Conservation (phyloP, 2,329 filamentous ascomycete species). For the Teratosphaeria gauchensis region DNA sequence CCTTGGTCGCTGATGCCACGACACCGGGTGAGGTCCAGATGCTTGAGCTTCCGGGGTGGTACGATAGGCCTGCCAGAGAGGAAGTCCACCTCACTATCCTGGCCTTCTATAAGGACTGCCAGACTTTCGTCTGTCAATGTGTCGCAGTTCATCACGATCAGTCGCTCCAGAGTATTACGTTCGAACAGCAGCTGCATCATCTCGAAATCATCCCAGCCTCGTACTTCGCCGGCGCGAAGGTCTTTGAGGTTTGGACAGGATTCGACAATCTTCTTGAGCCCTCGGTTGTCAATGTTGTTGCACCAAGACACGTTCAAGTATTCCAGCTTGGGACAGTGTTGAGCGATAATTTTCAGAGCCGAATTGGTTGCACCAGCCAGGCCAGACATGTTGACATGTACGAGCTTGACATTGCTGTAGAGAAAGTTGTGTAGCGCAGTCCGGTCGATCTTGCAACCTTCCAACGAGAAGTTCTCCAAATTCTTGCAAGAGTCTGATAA, state of each 20-base stretch:
- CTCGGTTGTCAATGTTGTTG: constrained; percentile 68
- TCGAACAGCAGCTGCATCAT: constrained; percentile 67
- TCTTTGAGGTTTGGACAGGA: constrained; percentile 67
- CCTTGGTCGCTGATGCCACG: constrained; percentile 61
- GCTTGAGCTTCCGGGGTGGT: constrained; percentile 65
- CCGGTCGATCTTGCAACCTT: constrained; percentile 80
- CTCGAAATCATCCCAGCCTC: constrained; percentile 64
- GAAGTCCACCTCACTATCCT: constrained; percentile 68
- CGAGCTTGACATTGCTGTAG: constrained; percentile 64
- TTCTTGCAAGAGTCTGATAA: constrained; percentile 81
- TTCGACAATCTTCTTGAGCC: constrained; percentile 62
- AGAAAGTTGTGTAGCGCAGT: constrained; percentile 69
- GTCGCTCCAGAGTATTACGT: constrained; percentile 70
- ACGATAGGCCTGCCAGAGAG: constrained; percentile 69
- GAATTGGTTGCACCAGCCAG: constrained; percentile 70
- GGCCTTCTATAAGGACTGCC: constrained; percentile 63
- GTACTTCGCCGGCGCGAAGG: constrained; percentile 70
- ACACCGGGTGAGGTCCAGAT: constrained; percentile 79
- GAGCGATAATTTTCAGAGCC: constrained; percentile 76
- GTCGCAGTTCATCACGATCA: constrained; percentile 70
- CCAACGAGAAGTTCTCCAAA: constrained; percentile 74
- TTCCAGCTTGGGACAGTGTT: constrained; percentile 72
- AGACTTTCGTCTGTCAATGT: constrained; percentile 69
- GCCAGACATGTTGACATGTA: constrained; percentile 80
- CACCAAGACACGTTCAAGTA: constrained; percentile 90